Evolutionary conservation across 2,329 filamentous ascomycete genomes (phyloP).

Genomic region (Trichoderma aggressivum): DNA sequence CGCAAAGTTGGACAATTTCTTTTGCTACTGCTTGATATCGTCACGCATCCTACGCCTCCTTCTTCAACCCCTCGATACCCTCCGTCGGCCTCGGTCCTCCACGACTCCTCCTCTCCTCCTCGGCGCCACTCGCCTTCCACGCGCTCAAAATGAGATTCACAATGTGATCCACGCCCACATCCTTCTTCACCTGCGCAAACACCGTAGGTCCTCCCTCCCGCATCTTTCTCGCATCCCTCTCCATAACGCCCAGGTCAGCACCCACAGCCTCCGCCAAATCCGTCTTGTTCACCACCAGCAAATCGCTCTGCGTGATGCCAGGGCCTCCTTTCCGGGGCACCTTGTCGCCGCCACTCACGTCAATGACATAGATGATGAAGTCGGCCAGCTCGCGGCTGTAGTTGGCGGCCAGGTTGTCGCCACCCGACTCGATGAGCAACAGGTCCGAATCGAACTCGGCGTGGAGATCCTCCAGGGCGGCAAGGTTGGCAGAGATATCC

Average conservation of each 20-base stretch:
- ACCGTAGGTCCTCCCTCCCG: constrained; percentile 92
- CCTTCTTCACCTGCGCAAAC: constrained; percentile 95
- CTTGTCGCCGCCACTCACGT: constrained; percentile 95
- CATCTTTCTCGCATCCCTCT: constrained; percentile 90
- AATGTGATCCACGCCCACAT: constrained; percentile 80
- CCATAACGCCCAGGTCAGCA: constrained; percentile 90
- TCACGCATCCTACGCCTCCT: background rate
- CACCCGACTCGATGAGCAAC: constrained; percentile 90
- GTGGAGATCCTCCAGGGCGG: constrained; percentile 87
- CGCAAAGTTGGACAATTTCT: background rate
- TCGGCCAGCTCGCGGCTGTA: constrained; percentile 93
- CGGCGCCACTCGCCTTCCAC: constrained; percentile 87
- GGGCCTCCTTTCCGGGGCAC: constrained; percentile 93
- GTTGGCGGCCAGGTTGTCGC: constrained; percentile 95
- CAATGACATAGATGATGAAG: constrained; percentile 98
- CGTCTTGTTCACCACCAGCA: constrained; percentile 95
- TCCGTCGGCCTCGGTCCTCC: constrained; percentile 58
- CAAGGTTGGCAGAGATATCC: constrained; percentile 91
- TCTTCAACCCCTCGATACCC: constrained; percentile 48
- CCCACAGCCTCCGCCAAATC: constrained; percentile 88
- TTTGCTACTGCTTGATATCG: background rate
- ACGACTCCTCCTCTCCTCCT: constrained; percentile 50
- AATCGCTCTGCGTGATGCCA: constrained; percentile 92
- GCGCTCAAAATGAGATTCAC: constrained; percentile 84
- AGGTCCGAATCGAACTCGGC: constrained; percentile 74